Conservation (phyloP, 202 grass and related monocot genomes). For the Hordeum pubiflorum region DNA sequence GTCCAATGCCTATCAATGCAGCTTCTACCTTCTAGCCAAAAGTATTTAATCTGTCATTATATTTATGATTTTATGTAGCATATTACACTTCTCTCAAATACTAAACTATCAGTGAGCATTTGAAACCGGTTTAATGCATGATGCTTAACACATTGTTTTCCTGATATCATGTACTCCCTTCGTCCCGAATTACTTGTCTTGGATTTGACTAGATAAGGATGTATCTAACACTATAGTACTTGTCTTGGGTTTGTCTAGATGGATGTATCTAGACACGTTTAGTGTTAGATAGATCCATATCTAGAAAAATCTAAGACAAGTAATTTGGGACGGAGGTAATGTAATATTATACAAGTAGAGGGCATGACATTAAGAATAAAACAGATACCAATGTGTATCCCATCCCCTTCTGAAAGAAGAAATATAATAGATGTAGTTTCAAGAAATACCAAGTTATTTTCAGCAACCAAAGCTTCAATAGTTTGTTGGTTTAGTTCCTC, state of each 20-base stretch:
- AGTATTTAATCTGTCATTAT: neutral
- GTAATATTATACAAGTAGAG: neutral
- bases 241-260: too few species aligned
- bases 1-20: neutral
- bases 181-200: too few species aligned
- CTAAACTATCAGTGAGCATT: neutral
- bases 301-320: too few species aligned
- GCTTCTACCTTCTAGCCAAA: neutral
- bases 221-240: too few species aligned
- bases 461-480: constrained; percentile 91
- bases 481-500: constrained; percentile 99
- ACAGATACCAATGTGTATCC: constrained; percentile 3
- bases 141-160: neutral
- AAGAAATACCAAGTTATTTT: constrained; percentile 90
- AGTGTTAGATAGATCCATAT: too few species aligned
- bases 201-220: too few species aligned
- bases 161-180: neutral
- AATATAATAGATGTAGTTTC: constrained; percentile 7
- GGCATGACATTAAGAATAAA: constrained; percentile 15
- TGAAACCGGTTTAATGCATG: neutral
- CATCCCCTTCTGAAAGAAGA: constrained; percentile 8
- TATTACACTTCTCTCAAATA: neutral
- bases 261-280: too few species aligned
- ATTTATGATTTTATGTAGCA: neutral
- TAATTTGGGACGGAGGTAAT: too few species aligned